A percentile compares a stretch with the other conserved stretches of the same genome.
Evolutionary conservation across 345 rosid species (phyloP).

Genomic region (Euphorbia lathyris): DNA sequence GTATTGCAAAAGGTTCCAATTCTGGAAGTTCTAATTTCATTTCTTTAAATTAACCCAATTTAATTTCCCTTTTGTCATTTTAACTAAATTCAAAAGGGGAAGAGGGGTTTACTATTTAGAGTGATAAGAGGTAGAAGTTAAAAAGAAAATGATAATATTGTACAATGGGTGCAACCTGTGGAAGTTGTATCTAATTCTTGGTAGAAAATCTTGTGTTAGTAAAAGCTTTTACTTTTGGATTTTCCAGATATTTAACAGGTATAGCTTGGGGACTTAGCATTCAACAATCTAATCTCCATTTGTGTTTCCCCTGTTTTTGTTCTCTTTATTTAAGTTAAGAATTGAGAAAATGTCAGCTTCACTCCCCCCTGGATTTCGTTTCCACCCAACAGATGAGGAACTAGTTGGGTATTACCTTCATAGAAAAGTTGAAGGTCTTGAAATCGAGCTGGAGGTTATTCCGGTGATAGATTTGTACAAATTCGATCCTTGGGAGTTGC

Average conservation of each 20-base stretch:
- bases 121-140: constrained; percentile 31
- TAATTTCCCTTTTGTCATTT: constrained; percentile 11
- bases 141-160: constrained; percentile 58
- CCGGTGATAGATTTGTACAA: constrained; percentile 81
- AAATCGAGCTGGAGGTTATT: constrained; percentile 78
- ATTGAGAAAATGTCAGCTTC: constrained; percentile 47
- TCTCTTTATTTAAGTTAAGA: constrained; percentile 7
- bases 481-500: constrained; percentile 94
- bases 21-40: constrained; percentile 25
- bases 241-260: constrained; percentile 61
- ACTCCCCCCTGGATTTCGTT: constrained; percentile 88
- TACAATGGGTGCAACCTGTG: constrained; percentile 46
- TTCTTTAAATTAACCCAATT: constrained; percentile 9
- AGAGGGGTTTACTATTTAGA: constrained; percentile 20
- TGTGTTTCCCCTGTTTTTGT: constrained; percentile 7
- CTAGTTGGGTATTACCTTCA: constrained; percentile 79
- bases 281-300: background rate
- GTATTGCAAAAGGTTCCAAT: constrained; percentile 21
- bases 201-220: constrained; percentile 47
- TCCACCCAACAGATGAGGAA: constrained; percentile 92
- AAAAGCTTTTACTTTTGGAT: constrained; percentile 78
- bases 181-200: constrained; percentile 54
- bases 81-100: constrained; percentile 10
- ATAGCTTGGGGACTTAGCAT: constrained; percentile 44
- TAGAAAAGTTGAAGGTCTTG: constrained; percentile 62